phyloP scores from a whole-genome alignment of 2,329 filamentous ascomycete genomes.

The Colletotrichum lindemuthianum region DNA sequence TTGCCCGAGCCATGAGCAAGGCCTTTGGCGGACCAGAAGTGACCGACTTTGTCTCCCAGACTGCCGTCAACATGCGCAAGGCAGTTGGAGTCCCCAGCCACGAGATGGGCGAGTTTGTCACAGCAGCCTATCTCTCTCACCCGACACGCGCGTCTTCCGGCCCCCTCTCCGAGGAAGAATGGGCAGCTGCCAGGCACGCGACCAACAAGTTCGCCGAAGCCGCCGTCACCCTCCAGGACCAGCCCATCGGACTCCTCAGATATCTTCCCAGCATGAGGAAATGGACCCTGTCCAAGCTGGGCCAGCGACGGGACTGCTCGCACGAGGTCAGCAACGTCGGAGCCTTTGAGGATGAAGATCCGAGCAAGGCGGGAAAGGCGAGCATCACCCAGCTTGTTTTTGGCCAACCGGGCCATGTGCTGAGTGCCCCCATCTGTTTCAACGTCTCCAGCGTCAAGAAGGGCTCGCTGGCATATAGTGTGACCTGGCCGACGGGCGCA shows the following conservation, averaged over 20 bases:
- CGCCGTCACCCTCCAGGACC: constrained; percentile 39
- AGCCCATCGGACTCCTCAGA: constrained; percentile 52
- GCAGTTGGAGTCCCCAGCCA: constrained; percentile 43
- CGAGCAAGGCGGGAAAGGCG: constrained; percentile 1
- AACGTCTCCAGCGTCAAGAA: constrained; percentile 52
- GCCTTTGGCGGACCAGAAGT: constrained; percentile 39
- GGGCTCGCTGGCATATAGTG: constrained; percentile 48
- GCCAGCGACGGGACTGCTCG: constrained; percentile 49
- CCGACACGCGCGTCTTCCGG: constrained; percentile 20
- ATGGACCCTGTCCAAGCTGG: constrained; percentile 52
- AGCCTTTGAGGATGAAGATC: constrained; percentile 43
- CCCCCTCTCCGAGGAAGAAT: constrained; percentile 40
- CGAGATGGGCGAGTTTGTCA: constrained; percentile 50
- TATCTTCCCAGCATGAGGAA: constrained; percentile 51
- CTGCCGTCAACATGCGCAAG: constrained; percentile 52
- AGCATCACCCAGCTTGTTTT: constrained; percentile 52
- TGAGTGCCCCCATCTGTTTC: constrained; percentile 50
- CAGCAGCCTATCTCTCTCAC: constrained; percentile 42
- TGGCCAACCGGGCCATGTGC: constrained; percentile 53
- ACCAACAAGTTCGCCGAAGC: constrained; percentile 46
- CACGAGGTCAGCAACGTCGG: constrained; percentile 59
- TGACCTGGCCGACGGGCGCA: constrained; percentile 55
- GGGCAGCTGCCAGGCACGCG: constrained; percentile 45
- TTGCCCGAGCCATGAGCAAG: constrained; percentile 49
- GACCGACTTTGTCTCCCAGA: constrained; percentile 49